Base-by-base conservation (phyloP, 1,284 basidiomycete species). In the Cystobasidiaceae sp. region DNA sequence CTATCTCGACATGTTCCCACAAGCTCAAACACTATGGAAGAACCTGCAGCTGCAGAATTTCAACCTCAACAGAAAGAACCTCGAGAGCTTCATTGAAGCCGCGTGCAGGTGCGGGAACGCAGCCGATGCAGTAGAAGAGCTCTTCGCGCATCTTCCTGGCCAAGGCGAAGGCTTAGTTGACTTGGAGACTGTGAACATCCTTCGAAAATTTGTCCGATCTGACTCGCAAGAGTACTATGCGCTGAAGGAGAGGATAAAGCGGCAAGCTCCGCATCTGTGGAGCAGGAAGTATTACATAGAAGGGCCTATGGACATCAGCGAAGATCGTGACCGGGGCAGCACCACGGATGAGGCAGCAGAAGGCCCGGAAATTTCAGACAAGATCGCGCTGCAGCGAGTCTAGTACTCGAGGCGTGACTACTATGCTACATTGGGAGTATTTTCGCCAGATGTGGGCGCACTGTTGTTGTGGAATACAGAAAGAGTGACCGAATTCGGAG, bases 121-220 rank as follows among this genome's bases (percentile, higher is more conserved):
- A 30, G 82, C 85, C 23, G 86, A 90, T 55, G 91, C 90, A 0
- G 74, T 85, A 33, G 81, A 82, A 72, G 79, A 84, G 19, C 80
- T 87, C 17, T 86, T 86, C 68, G 68, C 82, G 58, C 82, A 87
- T 67, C 89, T 92, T 86, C 28, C 32, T 19, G 23, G 25, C 27
- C 43, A 46, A 19, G 44, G 37, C 5, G 28, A 39, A 11, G 54
- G 19, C 17, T 11, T 59, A 34, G 70, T 75, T 4, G 74, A 75
- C 34, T 56, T 54, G 46, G 76, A 76, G 39, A 78, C 75, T 21
- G 54, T 79, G 2, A 70, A 72, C 37, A 73, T 78, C 8, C 67
- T 80, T 50, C 56, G 78, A 13, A 77, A 77, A 59, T 79, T 80
- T 57, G 73, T 74, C 32, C 71, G 74, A 69, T 66, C 56, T 19